These are phyloP conservation scores for Trichoderma sp. DNA, from an alignment of 2,329 filamentous ascomycete species.

Conservation along the genomic window DNA sequence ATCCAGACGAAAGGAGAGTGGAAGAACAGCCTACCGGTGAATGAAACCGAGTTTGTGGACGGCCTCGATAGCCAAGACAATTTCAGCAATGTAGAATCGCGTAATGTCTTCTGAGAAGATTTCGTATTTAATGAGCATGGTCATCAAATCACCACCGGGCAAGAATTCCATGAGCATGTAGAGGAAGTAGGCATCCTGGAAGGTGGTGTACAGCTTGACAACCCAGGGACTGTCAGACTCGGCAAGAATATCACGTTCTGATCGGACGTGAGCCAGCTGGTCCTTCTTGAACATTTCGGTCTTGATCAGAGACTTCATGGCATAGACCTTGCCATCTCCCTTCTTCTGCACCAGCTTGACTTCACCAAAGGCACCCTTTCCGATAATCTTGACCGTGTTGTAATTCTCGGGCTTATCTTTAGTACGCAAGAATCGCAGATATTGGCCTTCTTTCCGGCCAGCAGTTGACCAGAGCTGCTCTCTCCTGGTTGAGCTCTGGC, in stretches of 20 bases:
- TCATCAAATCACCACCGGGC: conserved; percentile 98
- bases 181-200: conserved; percentile 93
- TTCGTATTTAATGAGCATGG: conserved; percentile 99
- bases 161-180: conserved; percentile 99
- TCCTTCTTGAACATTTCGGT: conserved; percentile 99
- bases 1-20: not conserved
- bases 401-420: conserved; percentile 95
- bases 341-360: conserved; percentile 97
- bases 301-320: conserved; percentile 97
- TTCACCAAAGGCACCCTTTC: conserved; percentile 98
- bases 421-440: conserved; percentile 90
- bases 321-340: conserved; percentile 95
- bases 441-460: conserved; percentile 87
- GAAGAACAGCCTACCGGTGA: conserved; percentile 71
- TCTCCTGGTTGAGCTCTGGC: conserved; percentile 74
- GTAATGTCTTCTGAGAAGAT: conserved; percentile 99
- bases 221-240: conserved; percentile 99
- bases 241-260: conserved; percentile 95
- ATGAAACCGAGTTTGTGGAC: conserved; percentile 98
- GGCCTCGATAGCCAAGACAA: conserved; percentile 96
- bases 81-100: conserved; percentile 98
- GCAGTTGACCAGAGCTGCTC: conserved; percentile 83
- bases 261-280: conserved; percentile 94
- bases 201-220: conserved; percentile 96
- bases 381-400: conserved; percentile 95